Conservation (phyloP, 305 asterid species). For the Fraxinus angustifolia region DNA sequence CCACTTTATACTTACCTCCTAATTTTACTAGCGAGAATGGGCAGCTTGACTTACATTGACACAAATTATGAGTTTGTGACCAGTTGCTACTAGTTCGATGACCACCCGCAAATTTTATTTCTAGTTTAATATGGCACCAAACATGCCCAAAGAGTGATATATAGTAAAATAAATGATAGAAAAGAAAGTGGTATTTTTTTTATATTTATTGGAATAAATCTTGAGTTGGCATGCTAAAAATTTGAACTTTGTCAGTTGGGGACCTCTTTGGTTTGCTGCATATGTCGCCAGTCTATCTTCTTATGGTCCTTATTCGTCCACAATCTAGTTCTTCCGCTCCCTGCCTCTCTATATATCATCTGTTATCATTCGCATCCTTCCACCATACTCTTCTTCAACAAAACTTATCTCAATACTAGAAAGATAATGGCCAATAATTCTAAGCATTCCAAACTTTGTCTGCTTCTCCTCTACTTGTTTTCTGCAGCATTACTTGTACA, state of each 20-base stretch:
- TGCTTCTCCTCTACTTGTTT: conserved; percentile 31
- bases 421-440: conserved; percentile 16
- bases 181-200: background rate
- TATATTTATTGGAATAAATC: background rate
- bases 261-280: conserved; percentile 43
- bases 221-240: background rate
- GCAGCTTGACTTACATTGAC: background rate
- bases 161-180: background rate
- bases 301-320: conserved; percentile 46
- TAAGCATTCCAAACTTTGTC: conserved; percentile 6
- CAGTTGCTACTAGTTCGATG: background rate
- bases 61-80: background rate
- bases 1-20: background rate
- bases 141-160: background rate
- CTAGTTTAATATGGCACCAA: background rate
- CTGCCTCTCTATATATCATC: conserved; percentile 20
- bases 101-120: background rate
- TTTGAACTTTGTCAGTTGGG: conserved; percentile 39
- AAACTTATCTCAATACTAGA: conserved; percentile 6
- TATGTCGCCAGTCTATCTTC: conserved; percentile 43
- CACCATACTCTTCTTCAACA: background rate
- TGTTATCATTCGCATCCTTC: conserved; percentile 21
- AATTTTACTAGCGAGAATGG: background rate
- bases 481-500: conserved; percentile 27
- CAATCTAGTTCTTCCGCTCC: conserved; percentile 22